Evolutionary conservation across 306 rosid genomes (phyloP), one percentile per base, ranked within the genome.

Genomic region (Delonix regia): DNA sequence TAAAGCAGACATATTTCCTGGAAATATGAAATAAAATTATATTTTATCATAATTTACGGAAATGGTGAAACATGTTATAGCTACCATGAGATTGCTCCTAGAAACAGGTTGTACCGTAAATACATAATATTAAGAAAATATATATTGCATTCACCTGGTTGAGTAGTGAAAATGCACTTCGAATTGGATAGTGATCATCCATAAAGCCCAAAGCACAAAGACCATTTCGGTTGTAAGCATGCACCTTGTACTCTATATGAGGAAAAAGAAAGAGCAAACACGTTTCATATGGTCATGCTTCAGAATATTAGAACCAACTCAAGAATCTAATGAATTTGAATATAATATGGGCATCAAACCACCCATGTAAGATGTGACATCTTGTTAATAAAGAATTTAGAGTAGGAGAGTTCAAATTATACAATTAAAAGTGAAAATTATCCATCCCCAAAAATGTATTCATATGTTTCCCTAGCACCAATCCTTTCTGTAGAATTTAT

Each of bases 151-250:
- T 74, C 51, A 95, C 99, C 98, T 95, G 86, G 77, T 86, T 93
- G 57, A 95, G 93, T 83, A 95, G 88, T 67, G 99, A 95, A 84
- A 95, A 95, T 14, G 99, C 86, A 38, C 99, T 95, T 38, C 99
- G 90, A 78, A 93, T 88, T 0, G 99, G 99, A 83, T 95, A 93
- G 88, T 93, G 96, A 78, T 95, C 99, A 75, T 95, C 99, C 99
- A 95, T 95, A 78, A 95, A 93, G 48, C 97, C 99, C 92, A 96
- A 71, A 7, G 97, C 91, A 83, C 98, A 93, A 84, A 96, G 90
- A 42, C 99, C 99, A 90, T 96, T 93, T 86, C 86, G 88, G 84
- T 90, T 96, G 86, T 93, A 91, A 33, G 89, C 61, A 81, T 96
- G 99, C 74, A 96, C 99, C 88, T 93, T 93, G 77, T 96, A 93